phyloP scores from a whole-genome alignment of 2,329 filamentous ascomycete species.

The Bretziella fagacearum region DNA sequence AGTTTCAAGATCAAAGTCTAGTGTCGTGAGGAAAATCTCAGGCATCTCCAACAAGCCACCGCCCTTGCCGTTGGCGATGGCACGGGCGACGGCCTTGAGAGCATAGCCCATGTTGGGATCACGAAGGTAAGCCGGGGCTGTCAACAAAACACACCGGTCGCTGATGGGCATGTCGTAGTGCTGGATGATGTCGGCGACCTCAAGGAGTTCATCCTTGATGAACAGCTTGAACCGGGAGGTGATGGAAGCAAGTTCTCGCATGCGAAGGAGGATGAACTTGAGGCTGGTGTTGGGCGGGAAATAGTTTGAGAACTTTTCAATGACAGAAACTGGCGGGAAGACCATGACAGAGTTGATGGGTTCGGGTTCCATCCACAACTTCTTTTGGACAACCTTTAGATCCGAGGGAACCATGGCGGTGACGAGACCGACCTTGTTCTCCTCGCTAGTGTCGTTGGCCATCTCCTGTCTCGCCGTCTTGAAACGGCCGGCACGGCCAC shows the following conservation, averaged over 20 bases:
- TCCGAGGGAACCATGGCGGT: conserved; percentile 62
- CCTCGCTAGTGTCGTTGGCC: conserved; percentile 15
- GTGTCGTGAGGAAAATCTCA: conserved; percentile 52
- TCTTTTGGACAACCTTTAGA: conserved; percentile 40
- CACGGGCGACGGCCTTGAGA: conserved; percentile 47
- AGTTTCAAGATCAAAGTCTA: conserved; percentile 43
- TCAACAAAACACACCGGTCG: conserved; percentile 44
- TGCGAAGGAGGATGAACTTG: conserved; percentile 60
- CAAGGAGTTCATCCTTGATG: conserved; percentile 39
- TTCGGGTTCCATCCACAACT: conserved; percentile 46
- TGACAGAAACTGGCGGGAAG: conserved; percentile 49
- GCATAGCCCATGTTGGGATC: conserved; percentile 31
- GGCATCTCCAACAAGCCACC: conserved; percentile 57
- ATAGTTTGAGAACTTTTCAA: conserved; percentile 64
- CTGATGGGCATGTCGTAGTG: conserved; percentile 48
- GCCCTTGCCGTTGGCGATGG: conserved; percentile 48
- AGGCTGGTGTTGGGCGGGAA: conserved; percentile 71
- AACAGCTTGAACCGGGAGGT: conserved; percentile 51
- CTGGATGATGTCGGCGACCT: conserved; percentile 60
- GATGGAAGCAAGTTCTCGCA: conserved; percentile 51
- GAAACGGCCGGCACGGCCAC: conserved; percentile 76
- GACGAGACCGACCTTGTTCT: conserved; percentile 49
- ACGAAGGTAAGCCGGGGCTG: conserved; percentile 47
- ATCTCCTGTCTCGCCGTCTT: conserved; percentile 47
- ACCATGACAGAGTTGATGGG: conserved; percentile 57